Conservation (phyloP, 106 monocot species). For the Acorus calamus region DNA sequence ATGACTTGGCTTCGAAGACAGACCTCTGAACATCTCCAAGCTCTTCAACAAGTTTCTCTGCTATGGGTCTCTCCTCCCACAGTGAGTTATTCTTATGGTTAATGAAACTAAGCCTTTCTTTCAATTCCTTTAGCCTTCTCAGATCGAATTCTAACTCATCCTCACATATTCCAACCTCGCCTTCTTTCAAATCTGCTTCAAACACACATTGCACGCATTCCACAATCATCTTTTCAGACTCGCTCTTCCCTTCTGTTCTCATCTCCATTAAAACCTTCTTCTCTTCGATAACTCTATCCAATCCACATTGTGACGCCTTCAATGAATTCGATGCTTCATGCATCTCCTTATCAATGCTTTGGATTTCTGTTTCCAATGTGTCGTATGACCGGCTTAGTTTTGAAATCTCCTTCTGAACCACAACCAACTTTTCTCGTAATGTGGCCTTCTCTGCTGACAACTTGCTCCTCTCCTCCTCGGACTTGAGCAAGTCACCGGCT, state of each 20-base stretch:
- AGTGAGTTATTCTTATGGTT: constrained; percentile 15
- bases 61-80: constrained; percentile 7
- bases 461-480: constrained; percentile 45
- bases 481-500: constrained; percentile 54
- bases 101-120: constrained; percentile 11
- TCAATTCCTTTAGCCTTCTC: constrained; percentile 25
- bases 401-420: constrained; percentile 25
- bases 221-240: constrained; percentile 25
- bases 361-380: constrained; percentile 21
- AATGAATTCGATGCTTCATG: constrained; percentile 7
- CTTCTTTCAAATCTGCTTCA: constrained; percentile 30
- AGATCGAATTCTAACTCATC: constrained; percentile 19
- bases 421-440: constrained; percentile 20
- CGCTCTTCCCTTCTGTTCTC: constrained; percentile 15
- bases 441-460: constrained; percentile 33
- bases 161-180: constrained; percentile 33
- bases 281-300: constrained; percentile 20
- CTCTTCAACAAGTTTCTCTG: constrained; percentile 18
- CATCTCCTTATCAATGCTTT: constrained; percentile 19
- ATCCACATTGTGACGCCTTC: constrained; percentile 24
- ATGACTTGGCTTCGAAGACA: constrained; percentile 21
- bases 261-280: constrained; percentile 26
- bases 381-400: constrained; percentile 17
- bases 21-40: constrained; percentile 17
- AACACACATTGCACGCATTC: constrained; percentile 49